Evolutionary conservation across 192 early-diverging fungal genomes (phyloP).

Genomic region (Globomyces pollinis-pini): DNA sequence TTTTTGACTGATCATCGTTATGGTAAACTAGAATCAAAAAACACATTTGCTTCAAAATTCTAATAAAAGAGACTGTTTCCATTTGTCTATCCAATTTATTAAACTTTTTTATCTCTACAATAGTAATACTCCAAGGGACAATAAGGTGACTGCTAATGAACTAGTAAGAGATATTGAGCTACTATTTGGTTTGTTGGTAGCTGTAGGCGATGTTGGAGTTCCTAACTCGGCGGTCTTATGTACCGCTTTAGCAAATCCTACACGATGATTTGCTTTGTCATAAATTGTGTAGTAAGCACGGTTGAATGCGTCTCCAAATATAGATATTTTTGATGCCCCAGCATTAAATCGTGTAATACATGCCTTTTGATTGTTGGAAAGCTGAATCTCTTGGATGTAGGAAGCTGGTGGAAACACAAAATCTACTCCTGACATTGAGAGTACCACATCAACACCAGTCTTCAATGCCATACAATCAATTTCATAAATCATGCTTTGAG

Average conservation of each 20-base stretch:
- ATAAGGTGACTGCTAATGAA: too few relatives aligned
- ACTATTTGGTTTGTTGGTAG: too few relatives aligned
- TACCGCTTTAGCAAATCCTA: conserved; percentile 31
- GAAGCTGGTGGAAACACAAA: neutral
- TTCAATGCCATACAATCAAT: conserved; percentile 17
- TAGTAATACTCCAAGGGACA: too few relatives aligned
- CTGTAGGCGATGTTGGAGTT: too few relatives aligned
- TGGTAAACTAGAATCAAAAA: too few relatives aligned
- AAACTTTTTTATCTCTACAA: too few relatives aligned
- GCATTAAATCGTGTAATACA: too few relatives aligned
- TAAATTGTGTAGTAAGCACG: conserved; percentile 44
- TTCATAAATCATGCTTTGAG: conserved; percentile 6
- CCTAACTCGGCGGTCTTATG: too few relatives aligned
- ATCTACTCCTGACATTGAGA: conserved; percentile 17
- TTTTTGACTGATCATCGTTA: conserved; percentile 3
- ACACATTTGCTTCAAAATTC: too few relatives aligned
- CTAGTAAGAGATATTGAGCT: too few relatives aligned
- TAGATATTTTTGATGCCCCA: conserved; percentile 16
- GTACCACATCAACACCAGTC: conserved; percentile 15
- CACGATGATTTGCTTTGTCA: conserved; percentile 32
- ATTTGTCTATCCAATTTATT: too few relatives aligned
- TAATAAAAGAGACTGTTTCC: too few relatives aligned
- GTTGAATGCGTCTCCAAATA: conserved; percentile 44
- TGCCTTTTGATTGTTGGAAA: conserved; percentile 21
- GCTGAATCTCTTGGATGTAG: conserved; percentile 19